These are phyloP conservation scores for Linum tenue DNA, from an alignment of 345 rosid genomes.

Conservation along the genomic window DNA sequence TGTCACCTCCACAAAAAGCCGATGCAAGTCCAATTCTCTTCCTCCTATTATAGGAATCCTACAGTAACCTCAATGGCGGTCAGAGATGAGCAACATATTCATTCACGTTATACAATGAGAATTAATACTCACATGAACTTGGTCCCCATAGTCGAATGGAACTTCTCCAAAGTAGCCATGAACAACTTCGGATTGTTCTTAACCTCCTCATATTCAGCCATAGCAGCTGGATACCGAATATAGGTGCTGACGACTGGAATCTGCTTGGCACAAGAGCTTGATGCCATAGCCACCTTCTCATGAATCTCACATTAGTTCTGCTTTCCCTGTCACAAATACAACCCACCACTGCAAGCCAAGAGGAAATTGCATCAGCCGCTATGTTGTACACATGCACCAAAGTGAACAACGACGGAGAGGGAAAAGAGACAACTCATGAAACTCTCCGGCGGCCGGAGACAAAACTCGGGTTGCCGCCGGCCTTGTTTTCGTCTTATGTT, in stretches of 20 bases:
- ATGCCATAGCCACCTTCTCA: constrained; percentile 52
- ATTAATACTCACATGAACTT: constrained; percentile 66
- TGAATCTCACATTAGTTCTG: constrained; percentile 10
- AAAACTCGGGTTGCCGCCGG: too few species aligned
- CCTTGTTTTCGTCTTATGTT: too few species aligned
- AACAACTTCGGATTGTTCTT: constrained; percentile 49
- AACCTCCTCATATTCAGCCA: constrained; percentile 64
- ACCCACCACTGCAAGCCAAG: too few species aligned
- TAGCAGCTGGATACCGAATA: constrained; percentile 47
- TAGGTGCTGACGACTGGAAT: constrained; percentile 27
- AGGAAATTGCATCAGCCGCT: too few species aligned
- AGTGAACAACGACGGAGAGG: neutral
- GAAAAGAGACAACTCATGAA: too few species aligned
- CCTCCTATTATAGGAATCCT: constrained; percentile 98
- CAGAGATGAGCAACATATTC: neutral
- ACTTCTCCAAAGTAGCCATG: constrained; percentile 60
- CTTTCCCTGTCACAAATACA: constrained; percentile 7
- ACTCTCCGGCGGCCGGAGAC: too few species aligned
- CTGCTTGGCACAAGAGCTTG: constrained; percentile 69
- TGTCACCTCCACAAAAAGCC: constrained; percentile 87
- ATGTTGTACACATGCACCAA: neutral
- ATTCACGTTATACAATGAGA: neutral
- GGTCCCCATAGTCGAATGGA: constrained; percentile 72
- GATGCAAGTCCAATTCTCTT: constrained; percentile 77
- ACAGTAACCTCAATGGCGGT: neutral